A percentile compares a stretch with the other conserved stretches of the same genome.
Conservation (phyloP, 305 asterid genomes). For the Fraxinus dipetala region DNA sequence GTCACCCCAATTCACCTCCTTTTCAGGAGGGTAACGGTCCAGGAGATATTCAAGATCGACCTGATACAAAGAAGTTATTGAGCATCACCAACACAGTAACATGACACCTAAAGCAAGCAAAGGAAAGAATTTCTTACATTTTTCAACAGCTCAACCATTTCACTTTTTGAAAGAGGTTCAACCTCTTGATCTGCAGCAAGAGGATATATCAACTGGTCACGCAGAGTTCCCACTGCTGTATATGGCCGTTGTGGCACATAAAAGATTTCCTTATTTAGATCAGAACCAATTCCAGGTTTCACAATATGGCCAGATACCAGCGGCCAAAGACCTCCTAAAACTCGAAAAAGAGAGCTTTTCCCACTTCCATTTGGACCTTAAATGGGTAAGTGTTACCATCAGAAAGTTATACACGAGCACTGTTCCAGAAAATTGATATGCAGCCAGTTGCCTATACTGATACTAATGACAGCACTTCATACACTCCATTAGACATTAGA, state of each 20-base stretch:
- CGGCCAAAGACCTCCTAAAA: constrained; percentile 99
- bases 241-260: constrained; percentile 99
- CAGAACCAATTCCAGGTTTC: constrained; percentile 98
- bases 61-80: constrained; percentile 36
- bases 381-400: constrained; percentile 25
- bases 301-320: constrained; percentile 88
- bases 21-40: constrained; percentile 88
- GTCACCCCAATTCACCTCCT: constrained; percentile 98
- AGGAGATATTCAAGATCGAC: constrained; percentile 97
- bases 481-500: constrained; percentile 6
- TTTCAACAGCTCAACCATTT: constrained; percentile 87
- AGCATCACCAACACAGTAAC: constrained; percentile 10
- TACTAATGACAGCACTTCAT: not conserved
- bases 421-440: constrained; percentile 17
- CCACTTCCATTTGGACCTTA: constrained; percentile 99
- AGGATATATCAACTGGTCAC: constrained; percentile 97
- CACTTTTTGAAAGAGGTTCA: constrained; percentile 69
- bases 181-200: constrained; percentile 80
- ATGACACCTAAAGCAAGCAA: constrained; percentile 12
- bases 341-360: constrained; percentile 97
- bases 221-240: constrained; percentile 95
- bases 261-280: constrained; percentile 94
- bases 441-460: constrained; percentile 14
- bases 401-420: constrained; percentile 10
- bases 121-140: constrained; percentile 55